phyloP scores from a whole-genome alignment of 164 flowering plant species.

The Annona squamosa region DNA sequence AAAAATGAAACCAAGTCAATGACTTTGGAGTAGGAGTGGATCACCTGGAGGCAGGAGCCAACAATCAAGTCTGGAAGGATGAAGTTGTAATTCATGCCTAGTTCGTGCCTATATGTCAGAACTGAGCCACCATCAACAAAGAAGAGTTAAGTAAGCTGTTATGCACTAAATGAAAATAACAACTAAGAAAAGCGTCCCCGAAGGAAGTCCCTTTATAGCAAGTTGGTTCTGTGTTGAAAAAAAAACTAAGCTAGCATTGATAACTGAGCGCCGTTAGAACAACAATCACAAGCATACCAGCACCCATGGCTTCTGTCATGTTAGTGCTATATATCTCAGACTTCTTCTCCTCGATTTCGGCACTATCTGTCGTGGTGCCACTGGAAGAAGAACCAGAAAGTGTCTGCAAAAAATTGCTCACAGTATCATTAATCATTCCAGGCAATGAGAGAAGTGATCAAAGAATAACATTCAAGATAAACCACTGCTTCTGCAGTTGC shows the following conservation, averaged over 20 bases:
- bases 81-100: constrained; percentile 93
- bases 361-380: constrained; percentile 35
- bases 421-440: background rate
- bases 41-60: constrained; percentile 96
- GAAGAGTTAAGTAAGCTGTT: constrained; percentile 7
- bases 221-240: background rate
- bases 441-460: background rate
- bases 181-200: background rate
- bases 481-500: too few relatives aligned
- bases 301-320: constrained; percentile 98
- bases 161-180: background rate
- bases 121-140: constrained; percentile 30
- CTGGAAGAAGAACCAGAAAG: constrained; percentile 53
- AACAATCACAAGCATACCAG: constrained; percentile 44
- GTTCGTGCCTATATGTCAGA: constrained; percentile 92
- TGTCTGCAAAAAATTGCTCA: constrained; percentile 34
- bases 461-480: background rate
- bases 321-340: constrained; percentile 68
- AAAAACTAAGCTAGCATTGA: background rate
- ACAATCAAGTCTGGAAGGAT: constrained; percentile 90
- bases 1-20: background rate
- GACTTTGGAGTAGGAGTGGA: constrained; percentile 3
- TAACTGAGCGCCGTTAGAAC: background rate
- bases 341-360: constrained; percentile 54
- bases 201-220: background rate